phyloP scores from a whole-genome alignment of 2,329 filamentous ascomycete genomes.

The Lachnellula occidentalis region DNA sequence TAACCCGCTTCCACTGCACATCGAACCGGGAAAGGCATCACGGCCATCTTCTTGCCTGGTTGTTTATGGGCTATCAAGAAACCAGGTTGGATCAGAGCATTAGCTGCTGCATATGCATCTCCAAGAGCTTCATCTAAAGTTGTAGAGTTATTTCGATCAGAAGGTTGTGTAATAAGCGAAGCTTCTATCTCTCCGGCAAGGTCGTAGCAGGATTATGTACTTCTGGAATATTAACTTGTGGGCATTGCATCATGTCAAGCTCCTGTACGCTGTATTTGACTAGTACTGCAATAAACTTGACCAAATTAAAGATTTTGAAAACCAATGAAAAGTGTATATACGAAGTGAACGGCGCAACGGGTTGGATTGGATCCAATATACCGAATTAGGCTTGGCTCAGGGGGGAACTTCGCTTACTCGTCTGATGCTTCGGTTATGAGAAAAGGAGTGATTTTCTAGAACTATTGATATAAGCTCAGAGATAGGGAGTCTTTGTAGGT shows the following conservation, averaged over 20 bases:
- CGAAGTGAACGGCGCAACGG: background rate
- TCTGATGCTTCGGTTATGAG: too few species aligned
- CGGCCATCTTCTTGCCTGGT: background rate
- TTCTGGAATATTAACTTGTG: background rate
- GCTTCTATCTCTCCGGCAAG: background rate
- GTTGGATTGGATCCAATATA: background rate
- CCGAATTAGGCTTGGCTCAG: too few species aligned
- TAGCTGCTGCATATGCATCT: background rate
- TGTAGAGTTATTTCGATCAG: background rate
- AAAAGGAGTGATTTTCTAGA: too few species aligned
- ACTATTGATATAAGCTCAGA: too few species aligned
- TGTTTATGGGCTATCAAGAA: slow-evolving; percentile 3
- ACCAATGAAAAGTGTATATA: background rate
- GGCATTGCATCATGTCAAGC: background rate
- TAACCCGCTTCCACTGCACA: slow-evolving; percentile 3
- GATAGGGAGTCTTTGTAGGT: too few species aligned
- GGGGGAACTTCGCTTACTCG: too few species aligned
- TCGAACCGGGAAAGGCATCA: slow-evolving; percentile 6
- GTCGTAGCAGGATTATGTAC: background rate
- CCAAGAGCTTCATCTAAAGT: background rate
- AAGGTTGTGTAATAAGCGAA: background rate
- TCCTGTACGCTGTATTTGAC: background rate
- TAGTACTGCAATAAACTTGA: slow-evolving; percentile 1
- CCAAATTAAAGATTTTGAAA: slow-evolving; percentile 6
- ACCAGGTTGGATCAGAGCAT: background rate